Evolutionary conservation across 2,329 filamentous ascomycete species (phyloP).

Genomic region (Colletotrichum sp.): DNA sequence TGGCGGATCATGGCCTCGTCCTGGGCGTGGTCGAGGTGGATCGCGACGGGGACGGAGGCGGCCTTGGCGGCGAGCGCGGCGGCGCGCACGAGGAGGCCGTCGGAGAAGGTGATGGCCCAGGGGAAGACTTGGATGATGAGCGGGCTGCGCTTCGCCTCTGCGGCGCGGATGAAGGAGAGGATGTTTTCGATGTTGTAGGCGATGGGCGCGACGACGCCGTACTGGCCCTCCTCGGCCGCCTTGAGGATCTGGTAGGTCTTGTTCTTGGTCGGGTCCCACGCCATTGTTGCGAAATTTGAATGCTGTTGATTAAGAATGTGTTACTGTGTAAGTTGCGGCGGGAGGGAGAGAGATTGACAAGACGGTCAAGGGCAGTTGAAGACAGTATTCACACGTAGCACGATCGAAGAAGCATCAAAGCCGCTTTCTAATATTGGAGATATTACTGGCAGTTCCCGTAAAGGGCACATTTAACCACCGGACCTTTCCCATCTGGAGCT

Average conservation of each 20-base stretch:
- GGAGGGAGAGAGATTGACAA: background rate
- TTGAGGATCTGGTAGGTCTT: conserved; percentile 48
- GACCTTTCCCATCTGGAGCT: background rate
- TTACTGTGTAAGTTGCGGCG: background rate
- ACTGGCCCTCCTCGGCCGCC: conserved; percentile 56
- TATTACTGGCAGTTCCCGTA: background rate
- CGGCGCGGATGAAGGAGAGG: conserved; percentile 69
- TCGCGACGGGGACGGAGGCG: conserved; percentile 61
- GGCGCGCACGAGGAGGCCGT: conserved; percentile 55
- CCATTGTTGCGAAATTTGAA: conserved; percentile 21
- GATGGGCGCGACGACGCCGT: conserved; percentile 59
- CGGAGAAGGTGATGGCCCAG: conserved; percentile 70
- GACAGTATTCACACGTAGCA: background rate
- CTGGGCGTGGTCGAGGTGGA: conserved; percentile 73
- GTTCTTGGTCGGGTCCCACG: conserved; percentile 26
- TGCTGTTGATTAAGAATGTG: background rate
- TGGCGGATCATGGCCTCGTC: conserved; percentile 60
- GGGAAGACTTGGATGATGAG: conserved; percentile 76
- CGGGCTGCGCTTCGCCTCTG: conserved; percentile 68
- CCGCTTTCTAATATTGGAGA: background rate
- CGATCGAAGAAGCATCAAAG: background rate
- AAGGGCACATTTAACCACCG: background rate
- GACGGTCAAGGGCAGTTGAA: background rate
- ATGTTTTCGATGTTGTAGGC: conserved; percentile 72
- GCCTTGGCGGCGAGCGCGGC: conserved; percentile 59